These are phyloP conservation scores for Phoma sp. DNA, from an alignment of 2,329 filamentous ascomycete genomes.

Conservation along the genomic window DNA sequence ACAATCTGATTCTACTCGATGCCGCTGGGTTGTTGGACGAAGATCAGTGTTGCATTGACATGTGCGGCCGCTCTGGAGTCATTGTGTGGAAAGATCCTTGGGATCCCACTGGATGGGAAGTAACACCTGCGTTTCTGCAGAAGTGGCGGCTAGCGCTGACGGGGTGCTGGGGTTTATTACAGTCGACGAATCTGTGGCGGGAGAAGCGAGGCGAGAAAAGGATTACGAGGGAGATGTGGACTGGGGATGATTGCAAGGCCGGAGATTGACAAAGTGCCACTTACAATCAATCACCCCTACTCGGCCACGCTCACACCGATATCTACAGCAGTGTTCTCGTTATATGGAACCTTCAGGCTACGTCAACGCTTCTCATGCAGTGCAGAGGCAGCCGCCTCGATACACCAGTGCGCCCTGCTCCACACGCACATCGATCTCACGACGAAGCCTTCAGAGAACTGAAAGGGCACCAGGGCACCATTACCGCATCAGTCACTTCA, in stretches of 20 bases:
- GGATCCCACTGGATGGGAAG: conserved; percentile 10
- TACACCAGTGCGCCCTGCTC: too few relatives aligned
- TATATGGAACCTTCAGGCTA: too few relatives aligned
- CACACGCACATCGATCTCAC: too few relatives aligned
- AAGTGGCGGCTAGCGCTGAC: conserved; percentile 4
- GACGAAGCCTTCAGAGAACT: too few relatives aligned
- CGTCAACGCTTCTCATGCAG: too few relatives aligned
- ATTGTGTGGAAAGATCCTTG: conserved; percentile 10
- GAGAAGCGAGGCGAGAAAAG: conserved; percentile 4
- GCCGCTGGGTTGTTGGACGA: conserved; percentile 8
- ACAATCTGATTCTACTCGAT: conserved; percentile 53
- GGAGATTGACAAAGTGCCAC: too few relatives aligned
- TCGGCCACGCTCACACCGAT: too few relatives aligned
- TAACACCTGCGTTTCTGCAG: conserved; percentile 2
- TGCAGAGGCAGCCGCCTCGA: too few relatives aligned
- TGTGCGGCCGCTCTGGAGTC: not conserved
- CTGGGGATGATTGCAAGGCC: not conserved
- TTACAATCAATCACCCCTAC: too few relatives aligned
- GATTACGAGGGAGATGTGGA: not conserved
- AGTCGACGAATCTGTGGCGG: conserved; percentile 8
- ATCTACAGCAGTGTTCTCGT: too few relatives aligned
- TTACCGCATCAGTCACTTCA: too few relatives aligned
- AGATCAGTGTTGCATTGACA: not conserved
- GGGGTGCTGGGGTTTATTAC: conserved; percentile 3
- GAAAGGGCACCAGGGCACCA: too few relatives aligned